These are phyloP conservation scores for Clavispora fructus DNA, from an alignment of 805 yeast genomes.

Conservation along the genomic window DNA sequence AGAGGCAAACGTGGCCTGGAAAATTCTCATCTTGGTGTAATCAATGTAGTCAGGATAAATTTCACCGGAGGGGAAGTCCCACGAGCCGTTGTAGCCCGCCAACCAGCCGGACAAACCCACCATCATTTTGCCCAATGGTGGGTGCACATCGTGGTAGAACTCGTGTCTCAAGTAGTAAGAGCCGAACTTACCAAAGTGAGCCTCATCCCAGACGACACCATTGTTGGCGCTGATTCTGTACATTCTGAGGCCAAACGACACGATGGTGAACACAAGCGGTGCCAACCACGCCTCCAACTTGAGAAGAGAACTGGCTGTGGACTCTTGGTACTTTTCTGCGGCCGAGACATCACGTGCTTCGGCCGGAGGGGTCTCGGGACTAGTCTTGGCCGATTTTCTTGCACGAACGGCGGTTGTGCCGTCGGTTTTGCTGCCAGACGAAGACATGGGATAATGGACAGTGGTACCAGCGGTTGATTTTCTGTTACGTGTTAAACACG, in stretches of 20 bases:
- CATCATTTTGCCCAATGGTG: conserved; percentile 79
- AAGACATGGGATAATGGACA: conserved; percentile 9
- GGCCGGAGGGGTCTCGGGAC: not conserved
- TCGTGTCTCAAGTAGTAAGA: conserved; percentile 74
- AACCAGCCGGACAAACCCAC: conserved; percentile 73
- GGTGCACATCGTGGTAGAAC: conserved; percentile 83
- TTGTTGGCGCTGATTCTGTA: conserved; percentile 64
- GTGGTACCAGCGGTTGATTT: not conserved
- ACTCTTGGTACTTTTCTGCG: conserved; percentile 12
- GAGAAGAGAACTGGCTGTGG: conserved; percentile 16
- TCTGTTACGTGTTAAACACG: conserved; percentile 2
- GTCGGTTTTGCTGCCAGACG: conserved; percentile 12
- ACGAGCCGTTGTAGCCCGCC: conserved; percentile 83
- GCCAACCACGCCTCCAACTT: conserved; percentile 40
- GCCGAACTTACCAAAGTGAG: conserved; percentile 85
- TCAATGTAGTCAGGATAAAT: conserved; percentile 72
- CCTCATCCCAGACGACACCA: conserved; percentile 83
- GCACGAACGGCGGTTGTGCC: conserved; percentile 2
- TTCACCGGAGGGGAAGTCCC: conserved; percentile 82
- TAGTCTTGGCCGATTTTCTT: conserved; percentile 1
- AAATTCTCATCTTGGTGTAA: conserved; percentile 79
- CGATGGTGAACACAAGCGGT: conserved; percentile 58
- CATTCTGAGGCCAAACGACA: conserved; percentile 71
- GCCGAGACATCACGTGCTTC: conserved; percentile 11
- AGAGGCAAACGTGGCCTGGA: conserved; percentile 81